Percentiles rank a stretch among this genome's conserved stretches.
Conservation (phyloP, 768 basidiomycete genomes). For the Glaciozyma antarctica region DNA sequence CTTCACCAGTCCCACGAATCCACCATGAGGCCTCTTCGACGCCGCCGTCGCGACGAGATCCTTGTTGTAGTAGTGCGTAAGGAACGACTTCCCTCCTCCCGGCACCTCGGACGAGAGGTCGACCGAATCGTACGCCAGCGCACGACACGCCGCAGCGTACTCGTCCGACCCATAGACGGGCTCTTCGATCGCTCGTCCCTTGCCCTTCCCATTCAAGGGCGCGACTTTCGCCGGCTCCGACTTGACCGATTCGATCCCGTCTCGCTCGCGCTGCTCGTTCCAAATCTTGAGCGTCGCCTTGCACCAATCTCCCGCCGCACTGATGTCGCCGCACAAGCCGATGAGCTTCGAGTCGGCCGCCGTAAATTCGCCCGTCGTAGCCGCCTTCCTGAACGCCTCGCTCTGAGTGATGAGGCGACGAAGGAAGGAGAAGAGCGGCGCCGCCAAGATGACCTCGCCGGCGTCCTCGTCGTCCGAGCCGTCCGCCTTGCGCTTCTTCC, state of each 20-base stretch:
- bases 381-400: conserved; percentile 48
- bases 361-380: conserved; percentile 36
- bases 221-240: no score
- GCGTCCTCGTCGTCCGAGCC: neutral
- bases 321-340: conserved; percentile 41
- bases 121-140: neutral
- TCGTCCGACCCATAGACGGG: neutral
- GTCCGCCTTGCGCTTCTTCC: conserved; percentile 1
- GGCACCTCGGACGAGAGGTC: neutral
- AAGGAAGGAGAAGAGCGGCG: conserved; percentile 45
- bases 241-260: conserved; percentile 21
- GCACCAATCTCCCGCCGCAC: conserved; percentile 45
- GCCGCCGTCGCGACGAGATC: conserved; percentile 40
- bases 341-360: conserved; percentile 22
- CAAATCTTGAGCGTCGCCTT: conserved; percentile 1
- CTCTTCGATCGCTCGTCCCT: conserved; percentile 35
- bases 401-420: conserved; percentile 50
- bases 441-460: conserved; percentile 28
- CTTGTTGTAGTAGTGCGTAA: conserved; percentile 38
- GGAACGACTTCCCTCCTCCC: neutral
- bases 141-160: neutral
- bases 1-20: conserved; percentile 49
- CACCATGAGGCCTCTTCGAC: conserved; percentile 45
- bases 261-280: conserved; percentile 1
- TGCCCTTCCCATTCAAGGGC: conserved; percentile 2